Evolutionary conservation across 2,329 filamentous ascomycete species (phyloP), one percentile per base, ranked within the genome.

Genomic region (Sporothrix brasiliensis): DNA sequence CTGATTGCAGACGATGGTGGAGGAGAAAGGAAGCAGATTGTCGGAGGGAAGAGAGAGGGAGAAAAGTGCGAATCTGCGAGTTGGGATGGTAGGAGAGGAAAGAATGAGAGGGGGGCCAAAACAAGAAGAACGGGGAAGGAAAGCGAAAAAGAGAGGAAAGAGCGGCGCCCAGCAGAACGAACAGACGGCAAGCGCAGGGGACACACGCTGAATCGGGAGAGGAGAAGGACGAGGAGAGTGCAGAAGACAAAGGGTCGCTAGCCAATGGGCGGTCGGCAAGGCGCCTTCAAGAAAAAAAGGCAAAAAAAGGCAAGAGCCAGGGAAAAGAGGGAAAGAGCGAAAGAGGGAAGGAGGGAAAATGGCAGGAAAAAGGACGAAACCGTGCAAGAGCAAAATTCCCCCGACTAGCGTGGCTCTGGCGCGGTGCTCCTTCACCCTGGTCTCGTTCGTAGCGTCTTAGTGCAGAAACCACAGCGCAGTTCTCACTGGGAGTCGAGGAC

Each of bases 321-420:
- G 34, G 41, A 47, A 24, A 65, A 58, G 56, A 52, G 56, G 56
- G 7, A 50, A 52, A 58, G 56, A 52, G 56, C 47, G 7, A 50
- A 52, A 19, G 67, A 44, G 44, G 16, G 19, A 53, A 44, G 21
- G 44, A 65, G 60, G 44, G 61, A 52, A 66, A 66, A 50, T 39
- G 61, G 61, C 47, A 66, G 61, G 47, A 69, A 66, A 66, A 71
- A 53, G 41, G 41, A 44, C 39, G 21, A 70, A 73, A 60, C 66
- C 50, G 30, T 34, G 19, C 44, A 70, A 69, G 11, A 68, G 67
- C 54, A 72, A 41, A 71, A 69, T 66, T 54, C 41, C 69, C 24
- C 61, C 54, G 71, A 49, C 65, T 72, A 73, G 72, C 72, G 72
- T 69, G 56, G 72, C 67, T 73, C 71, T 66, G 71, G 72, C 72